Base-by-base conservation (phyloP, 1,139 yeast species). In the Candida freyschussii region DNA sequence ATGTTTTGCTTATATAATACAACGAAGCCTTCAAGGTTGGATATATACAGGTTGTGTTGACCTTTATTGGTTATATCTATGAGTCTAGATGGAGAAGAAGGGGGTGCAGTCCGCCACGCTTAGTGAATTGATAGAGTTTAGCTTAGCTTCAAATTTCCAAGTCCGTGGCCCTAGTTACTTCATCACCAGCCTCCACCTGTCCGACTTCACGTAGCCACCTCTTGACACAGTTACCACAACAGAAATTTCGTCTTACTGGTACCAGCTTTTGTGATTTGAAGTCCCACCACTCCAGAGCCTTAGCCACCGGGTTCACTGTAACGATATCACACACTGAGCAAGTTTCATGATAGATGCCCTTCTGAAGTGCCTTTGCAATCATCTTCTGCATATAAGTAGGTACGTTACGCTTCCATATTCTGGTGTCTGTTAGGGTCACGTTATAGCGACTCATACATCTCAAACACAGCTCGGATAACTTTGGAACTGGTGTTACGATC, bases 221-320 rank as follows among this genome's bases (percentile, higher is more conserved):
- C 7, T 30, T 29, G 3, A 65, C 65, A 48, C 77, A 71, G 10
- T 54, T 43, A 2, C 66, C 67, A 32, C 66, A 59, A 41, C 76
- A 71, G 37, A 72, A 71, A 37, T 63, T 60, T 19, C 70, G 50
- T 40, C 65, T 61, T 12, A 71, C 55, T 0, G 77, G 75, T 2
- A 69, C 54, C 17, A 57, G 46, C 21, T 48, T 53, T 29, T 66
- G 61, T 16, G 59, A 63, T 33, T 62, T 59, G 28, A 69, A 58
- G 39, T 74, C 74, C 79, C 83, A 75, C 79, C 80, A 76, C 45
- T 77, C 83, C 30, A 69, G 47, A 2, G 68, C 65, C 44, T 72
- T 70, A 0, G 79, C 82, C 8, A 67, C 63, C 2, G 77, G 72
- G 29, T 68, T 65, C 7, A 73, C 63, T 21, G 70, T 60, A 16